Conservation (phyloP, 106 monocot genomes). For the Vanilla planifolia region DNA sequence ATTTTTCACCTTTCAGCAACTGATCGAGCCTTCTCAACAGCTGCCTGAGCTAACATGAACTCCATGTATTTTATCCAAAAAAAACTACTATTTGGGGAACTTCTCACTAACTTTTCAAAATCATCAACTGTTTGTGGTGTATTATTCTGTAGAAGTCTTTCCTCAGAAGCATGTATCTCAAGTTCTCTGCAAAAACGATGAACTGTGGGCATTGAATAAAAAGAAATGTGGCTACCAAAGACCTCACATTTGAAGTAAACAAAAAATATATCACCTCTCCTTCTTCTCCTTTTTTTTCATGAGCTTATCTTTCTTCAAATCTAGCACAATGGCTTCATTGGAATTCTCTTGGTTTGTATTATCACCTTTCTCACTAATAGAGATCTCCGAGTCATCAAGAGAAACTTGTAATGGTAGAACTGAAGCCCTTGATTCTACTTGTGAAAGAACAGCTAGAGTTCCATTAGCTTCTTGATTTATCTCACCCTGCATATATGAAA, state of each 20-base stretch:
- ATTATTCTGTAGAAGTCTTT: conserved; percentile 51
- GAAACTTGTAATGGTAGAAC: conserved; percentile 75
- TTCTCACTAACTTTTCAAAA: conserved; percentile 83
- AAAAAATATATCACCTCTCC: conserved; percentile 40
- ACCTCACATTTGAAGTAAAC: too few species aligned
- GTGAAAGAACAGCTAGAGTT: conserved; percentile 2
- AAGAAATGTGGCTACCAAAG: background rate
- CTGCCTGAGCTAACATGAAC: conserved; percentile 58
- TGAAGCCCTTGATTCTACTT: conserved; percentile 30
- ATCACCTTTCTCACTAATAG: conserved; percentile 34
- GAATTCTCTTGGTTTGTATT: conserved; percentile 8
- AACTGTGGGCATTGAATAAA: background rate
- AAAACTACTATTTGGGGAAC: conserved; percentile 86
- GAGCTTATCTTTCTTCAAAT: conserved; percentile 31
- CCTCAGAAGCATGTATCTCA: conserved; percentile 68
- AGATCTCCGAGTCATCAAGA: conserved; percentile 54
- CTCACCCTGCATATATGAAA: conserved; percentile 1
- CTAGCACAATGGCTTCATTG: background rate
- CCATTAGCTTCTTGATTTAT: conserved; percentile 12
- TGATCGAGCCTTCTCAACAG: conserved; percentile 70
- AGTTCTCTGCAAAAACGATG: conserved; percentile 42
- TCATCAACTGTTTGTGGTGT: conserved; percentile 73
- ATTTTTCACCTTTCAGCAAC: conserved; percentile 75
- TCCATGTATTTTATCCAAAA: conserved; percentile 94
- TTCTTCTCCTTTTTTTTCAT: conserved; percentile 71